Base-by-base conservation (phyloP, 73 alveolate genomes). In the Blepharisma stoltei region DNA sequence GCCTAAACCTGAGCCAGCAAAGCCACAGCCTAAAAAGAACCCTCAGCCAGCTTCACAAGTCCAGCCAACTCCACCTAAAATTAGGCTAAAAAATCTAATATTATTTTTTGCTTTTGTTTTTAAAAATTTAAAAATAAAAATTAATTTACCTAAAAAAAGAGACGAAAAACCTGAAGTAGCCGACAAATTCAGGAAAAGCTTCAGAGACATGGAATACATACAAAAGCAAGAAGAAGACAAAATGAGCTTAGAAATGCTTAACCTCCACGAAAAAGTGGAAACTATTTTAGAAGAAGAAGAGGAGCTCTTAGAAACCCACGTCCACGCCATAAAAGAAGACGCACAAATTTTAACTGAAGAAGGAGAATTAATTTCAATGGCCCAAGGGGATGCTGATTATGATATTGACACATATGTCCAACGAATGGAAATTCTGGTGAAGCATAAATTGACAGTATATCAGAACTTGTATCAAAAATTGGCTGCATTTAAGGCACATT, bases 311-410 rank as follows among this genome's bases (percentile, higher is more conserved):
- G 86, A 80, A 50, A 86, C 86, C 60, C 99, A 95, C 78, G 89
- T 95, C 95, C 86, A 83, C 37, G 96, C 95, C 32, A 79, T 95
- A 32, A 94, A 95, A 86, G 97, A 94, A 82, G 98, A 95, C 69
- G 99, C 99, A 50, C 88, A 92, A 70, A 81, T 95, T 32, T 80
- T 95, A 69, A 92, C 97, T 49, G 89, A 92, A 86, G 99, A 95
- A 82, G 97, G 99, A 54, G 97, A 94, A 77, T 76, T 95, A 54
- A 89, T 95, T 9, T 79, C 95, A 55, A 71, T 81, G 53, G 94
- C 92, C 7, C 85, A 95, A 80, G 98, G 95, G 44, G 83, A 66
- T 9, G 97, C 75, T 21, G 97, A 82, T 41, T 89, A 86, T 83
- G 96, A 94, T 55, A 87, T 95, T 54, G 99, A 95, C 75, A 90